Evolutionary conservation across 73 alveolate genomes (phyloP).

Genomic region (Tetrahymena borealis): DNA sequence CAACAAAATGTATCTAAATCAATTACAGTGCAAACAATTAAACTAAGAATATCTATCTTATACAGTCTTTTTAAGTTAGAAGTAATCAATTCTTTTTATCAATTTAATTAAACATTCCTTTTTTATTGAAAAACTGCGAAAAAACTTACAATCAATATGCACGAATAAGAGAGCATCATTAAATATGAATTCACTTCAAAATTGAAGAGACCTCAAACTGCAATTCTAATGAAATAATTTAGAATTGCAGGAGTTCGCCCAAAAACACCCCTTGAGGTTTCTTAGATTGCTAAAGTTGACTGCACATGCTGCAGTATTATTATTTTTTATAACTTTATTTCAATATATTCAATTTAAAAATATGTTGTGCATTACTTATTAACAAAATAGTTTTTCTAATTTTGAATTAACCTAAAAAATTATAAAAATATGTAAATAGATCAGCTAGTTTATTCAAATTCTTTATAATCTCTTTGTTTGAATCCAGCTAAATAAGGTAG

Average conservation of each 20-base stretch:
- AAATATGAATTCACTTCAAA: neutral
- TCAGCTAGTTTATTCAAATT: neutral
- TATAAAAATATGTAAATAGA: neutral
- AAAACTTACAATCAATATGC: neutral
- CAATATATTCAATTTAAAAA: neutral
- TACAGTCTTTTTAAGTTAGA: too few species aligned
- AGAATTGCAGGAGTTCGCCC: neutral
- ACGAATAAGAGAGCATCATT: neutral
- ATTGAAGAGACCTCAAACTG: neutral
- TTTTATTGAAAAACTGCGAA: too few species aligned
- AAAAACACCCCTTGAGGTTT: neutral
- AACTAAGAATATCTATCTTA: too few species aligned
- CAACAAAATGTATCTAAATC: too few species aligned
- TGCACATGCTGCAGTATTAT: neutral
- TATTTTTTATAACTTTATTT: neutral
- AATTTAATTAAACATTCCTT: too few species aligned
- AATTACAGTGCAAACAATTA: too few species aligned
- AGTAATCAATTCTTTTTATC: too few species aligned
- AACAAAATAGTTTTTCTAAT: too few species aligned
- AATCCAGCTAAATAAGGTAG: neutral
- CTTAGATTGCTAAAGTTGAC: neutral
- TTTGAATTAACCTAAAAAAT: neutral
- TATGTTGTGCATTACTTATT: neutral
- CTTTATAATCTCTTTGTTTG: neutral
- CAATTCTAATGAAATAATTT: neutral